Evolutionary conservation across 116 monocot genomes (phyloP), one percentile per base, ranked within the genome.

Genomic region (Papilionanthe hybrid): DNA sequence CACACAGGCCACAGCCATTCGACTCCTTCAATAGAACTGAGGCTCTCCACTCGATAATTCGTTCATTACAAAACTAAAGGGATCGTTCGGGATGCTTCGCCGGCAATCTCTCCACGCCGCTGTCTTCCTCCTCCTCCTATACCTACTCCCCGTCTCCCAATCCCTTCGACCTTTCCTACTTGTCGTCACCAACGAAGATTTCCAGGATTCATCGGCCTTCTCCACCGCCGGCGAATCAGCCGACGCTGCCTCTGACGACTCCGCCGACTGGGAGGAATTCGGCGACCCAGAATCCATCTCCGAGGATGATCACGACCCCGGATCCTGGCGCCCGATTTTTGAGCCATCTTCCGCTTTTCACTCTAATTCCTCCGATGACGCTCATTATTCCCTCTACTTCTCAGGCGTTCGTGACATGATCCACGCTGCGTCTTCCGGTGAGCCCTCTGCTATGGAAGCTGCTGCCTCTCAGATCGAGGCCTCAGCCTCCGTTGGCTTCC

Each of bases 191-290:
- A 85, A 84, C 49, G 91, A 87, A 44, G 81, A 92, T 75, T 75
- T 90, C 84, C 77, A 82, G 42, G 85, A 84, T 11, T 49, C 81
- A 77, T 12, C 82, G 58, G 15, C 78, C 48, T 71, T 77, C 68
- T 48, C 77, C 41, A 48, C 78, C 25, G 25, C 42, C 42, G 84
- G 69, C 77, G 75, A 69, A 76, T 50, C 83, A 58, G 79, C 78
- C 32, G 45, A 68, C 27, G 1, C 81, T 22, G 83, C 75, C 49
- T 0, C 78, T 29, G 85, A 79, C 19, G 87, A 88, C 71, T 77
- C 86, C 49, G 68, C 80, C 5, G 91, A 92, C 19, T 92, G 91
- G 92, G 92, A 95, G 81, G 89, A 95, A 18, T 90, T 92, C 82
- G 81, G 77, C 42, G 84, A 87, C 56, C 86, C 85, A 17, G 85